These are phyloP conservation scores for Cercospora berteroae DNA, from an alignment of 2,329 filamentous ascomycete species.

Conservation along the genomic window DNA sequence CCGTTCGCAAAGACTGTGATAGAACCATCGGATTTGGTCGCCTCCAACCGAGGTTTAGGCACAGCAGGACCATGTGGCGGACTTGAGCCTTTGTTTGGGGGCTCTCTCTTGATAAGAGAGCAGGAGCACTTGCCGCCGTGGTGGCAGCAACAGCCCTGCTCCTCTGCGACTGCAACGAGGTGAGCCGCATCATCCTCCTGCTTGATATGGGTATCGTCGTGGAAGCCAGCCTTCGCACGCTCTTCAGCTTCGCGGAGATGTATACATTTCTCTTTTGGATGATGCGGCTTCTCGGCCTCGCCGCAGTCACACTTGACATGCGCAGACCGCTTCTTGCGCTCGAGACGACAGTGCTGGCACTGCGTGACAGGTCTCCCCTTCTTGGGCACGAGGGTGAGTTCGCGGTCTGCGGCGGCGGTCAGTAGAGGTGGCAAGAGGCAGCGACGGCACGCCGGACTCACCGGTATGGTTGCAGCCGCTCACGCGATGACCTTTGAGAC, in stretches of 20 bases:
- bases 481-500: slow-evolving; percentile 95
- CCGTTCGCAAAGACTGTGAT: slow-evolving; percentile 63
- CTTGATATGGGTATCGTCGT: slow-evolving; percentile 27
- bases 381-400: slow-evolving; percentile 91
- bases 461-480: slow-evolving; percentile 96
- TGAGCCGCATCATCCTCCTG: slow-evolving; percentile 27
- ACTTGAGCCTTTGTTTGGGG: slow-evolving; percentile 30
- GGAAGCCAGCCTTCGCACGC: slow-evolving; percentile 33
- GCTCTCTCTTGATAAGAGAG: slow-evolving; percentile 57
- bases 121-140: slow-evolving; percentile 61
- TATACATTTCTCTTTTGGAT: slow-evolving; percentile 49
- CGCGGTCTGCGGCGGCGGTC: slow-evolving; percentile 64
- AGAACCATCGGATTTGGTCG: slow-evolving; percentile 58
- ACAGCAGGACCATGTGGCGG: slow-evolving; percentile 44
- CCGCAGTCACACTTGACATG: slow-evolving; percentile 97
- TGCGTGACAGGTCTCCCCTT: slow-evolving; percentile 97
- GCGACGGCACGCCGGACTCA: slow-evolving; percentile 52
- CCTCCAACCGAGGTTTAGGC: slow-evolving; percentile 56
- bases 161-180: slow-evolving; percentile 38
- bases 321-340: slow-evolving; percentile 92
- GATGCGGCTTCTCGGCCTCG: slow-evolving; percentile 70
- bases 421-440: not conserved
- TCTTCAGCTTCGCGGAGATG: slow-evolving; percentile 41
- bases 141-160: slow-evolving; percentile 52
- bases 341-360: slow-evolving; percentile 92